Evolutionary conservation across 192 early-diverging fungal species (phyloP), one percentile per base, ranked within the genome.

Genomic region (Phlyctochytrium arcticum): DNA sequence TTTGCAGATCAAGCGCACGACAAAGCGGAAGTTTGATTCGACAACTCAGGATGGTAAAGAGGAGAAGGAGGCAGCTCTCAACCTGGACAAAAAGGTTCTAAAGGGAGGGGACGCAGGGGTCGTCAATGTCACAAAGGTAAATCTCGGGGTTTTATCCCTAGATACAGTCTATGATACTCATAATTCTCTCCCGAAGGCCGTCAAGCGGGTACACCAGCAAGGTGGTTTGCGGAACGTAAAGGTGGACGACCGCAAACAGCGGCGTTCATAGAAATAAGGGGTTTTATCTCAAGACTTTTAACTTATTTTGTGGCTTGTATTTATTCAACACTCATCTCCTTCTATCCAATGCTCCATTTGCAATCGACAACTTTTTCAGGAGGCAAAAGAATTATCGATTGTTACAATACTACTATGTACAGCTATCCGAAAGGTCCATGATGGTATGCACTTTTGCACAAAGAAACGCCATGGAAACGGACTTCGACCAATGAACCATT

Each of bases 21-120:
- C n/a, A n/a, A 81, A 77, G 65, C 55, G 78, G 50, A 75, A 80
- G 71, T 77, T 77, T 59, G 75, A 77, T 24, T 35, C 64, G 39
- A 57, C 51, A 6, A 69, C 69, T 15, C 60, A 36, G 10, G 72
- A 70, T 29, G 66, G 37, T 4, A 49, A 23, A 19, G 63, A 55
- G 42, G 67, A 70, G 62, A 60, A 53, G 49, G 71, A 76, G 54
- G 58, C 57, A n/a, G 70, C 64, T 6, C 51, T 57, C 53, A 57
- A 62, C 7, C 67, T 76, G 17, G 71, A 57, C 30, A 69, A 76
- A 63, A 73, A 72, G 63, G 61, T 69, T 2, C 30, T 73, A 55
- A 73, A 72, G 59, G 48, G 56, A 34, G 75, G 70, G 21, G 70
- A 69, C 29, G 68, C 49, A 4, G 50, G 55, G 39, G 48, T 69